Evolutionary conservation across 768 basidiomycete species (phyloP), one percentile per base, ranked within the genome.

Genomic region (Hortiboletus campestris): DNA sequence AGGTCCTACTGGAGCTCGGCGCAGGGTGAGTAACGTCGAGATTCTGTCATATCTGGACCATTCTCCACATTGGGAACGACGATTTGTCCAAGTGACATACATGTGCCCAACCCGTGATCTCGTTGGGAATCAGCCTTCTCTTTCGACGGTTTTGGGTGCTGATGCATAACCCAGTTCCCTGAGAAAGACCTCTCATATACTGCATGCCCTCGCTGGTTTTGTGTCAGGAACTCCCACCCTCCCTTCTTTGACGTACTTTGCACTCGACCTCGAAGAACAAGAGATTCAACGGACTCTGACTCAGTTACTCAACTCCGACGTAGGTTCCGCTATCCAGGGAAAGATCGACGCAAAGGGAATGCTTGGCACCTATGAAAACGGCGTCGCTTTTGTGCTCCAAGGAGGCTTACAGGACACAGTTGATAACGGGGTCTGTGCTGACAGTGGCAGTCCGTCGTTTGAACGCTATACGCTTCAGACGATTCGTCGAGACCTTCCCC

Each of bases 351-450:
- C 84, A 38, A 86, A 85, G 55, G 97, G 95, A 20, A 80, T 98
- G 60, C 91, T 91, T 69, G 96, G 92, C 22, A 96, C 93, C 4
- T 98, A 93, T 69, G 86, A 96, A 47, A 88, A 88, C 31, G 94
- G 95, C 2, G 76, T 98, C 40, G 85, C 85, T 56, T 94, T 88
- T 66, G 79, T 95, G 51, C 73, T 82, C 40, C 77, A 84, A 43
- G 74, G 70, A 5, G 68, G 70, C 47, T 51, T 73, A 41, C 48
- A 51, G 25, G 9, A 46, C 13, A 22, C 38, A 16, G 36, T 41
- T 28, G 44, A 62, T 3, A 55, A 59, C 29, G 61, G 56, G 29
- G 54, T 50, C 4, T 22, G 14, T 7, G 4, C 22, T 32, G 34
- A 39, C n/a, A 35, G 41, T 16, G 50, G 12, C 12, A n/a, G 20